Percentiles rank a stretch among this genome's conserved stretches.
Conservation (phyloP, 2,329 filamentous ascomycete species). For the Trichoderma pleuroti region DNA sequence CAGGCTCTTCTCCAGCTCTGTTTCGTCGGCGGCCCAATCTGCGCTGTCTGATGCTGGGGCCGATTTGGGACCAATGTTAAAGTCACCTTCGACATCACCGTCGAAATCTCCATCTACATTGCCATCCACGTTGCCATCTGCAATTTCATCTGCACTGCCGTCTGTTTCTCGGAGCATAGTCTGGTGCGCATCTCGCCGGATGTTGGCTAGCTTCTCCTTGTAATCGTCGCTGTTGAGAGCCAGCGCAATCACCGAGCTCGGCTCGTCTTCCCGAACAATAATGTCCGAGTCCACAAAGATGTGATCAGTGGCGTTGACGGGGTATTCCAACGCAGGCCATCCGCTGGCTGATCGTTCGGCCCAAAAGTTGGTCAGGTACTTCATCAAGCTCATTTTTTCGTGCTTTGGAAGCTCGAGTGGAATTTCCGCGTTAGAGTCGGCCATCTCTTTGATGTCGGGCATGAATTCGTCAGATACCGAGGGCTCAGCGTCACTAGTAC, state of each 20-base stretch:
- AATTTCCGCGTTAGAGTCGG: conserved; percentile 59
- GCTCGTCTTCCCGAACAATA: conserved; percentile 95
- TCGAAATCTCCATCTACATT: conserved; percentile 38
- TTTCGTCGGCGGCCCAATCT: conserved; percentile 53
- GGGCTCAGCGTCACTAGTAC: conserved; percentile 68
- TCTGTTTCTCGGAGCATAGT: conserved; percentile 39
- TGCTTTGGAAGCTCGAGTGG: conserved; percentile 81
- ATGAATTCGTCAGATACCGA: conserved; percentile 66
- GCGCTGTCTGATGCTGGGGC: conserved; percentile 35
- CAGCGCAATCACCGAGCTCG: conserved; percentile 92
- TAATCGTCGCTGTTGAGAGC: conserved; percentile 88
- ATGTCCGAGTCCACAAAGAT: conserved; percentile 97
- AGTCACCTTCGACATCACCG: conserved; percentile 33
- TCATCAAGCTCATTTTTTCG: conserved; percentile 89
- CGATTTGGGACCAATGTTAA: conserved; percentile 29
- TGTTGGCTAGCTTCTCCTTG: conserved; percentile 68
- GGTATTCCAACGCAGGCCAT: conserved; percentile 90
- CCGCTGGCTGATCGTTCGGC: conserved; percentile 94
- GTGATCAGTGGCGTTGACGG: conserved; percentile 81
- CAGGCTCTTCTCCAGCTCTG: conserved; percentile 79
- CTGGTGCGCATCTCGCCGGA: conserved; percentile 52
- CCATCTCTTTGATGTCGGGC: conserved; percentile 59
- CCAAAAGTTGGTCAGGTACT: conserved; percentile 97
- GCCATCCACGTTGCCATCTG: conserved; percentile 38
- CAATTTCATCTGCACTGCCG: conserved; percentile 22